phyloP scores from a whole-genome alignment of 2,329 filamentous ascomycete species.

The Curvularia eragrostidis region DNA sequence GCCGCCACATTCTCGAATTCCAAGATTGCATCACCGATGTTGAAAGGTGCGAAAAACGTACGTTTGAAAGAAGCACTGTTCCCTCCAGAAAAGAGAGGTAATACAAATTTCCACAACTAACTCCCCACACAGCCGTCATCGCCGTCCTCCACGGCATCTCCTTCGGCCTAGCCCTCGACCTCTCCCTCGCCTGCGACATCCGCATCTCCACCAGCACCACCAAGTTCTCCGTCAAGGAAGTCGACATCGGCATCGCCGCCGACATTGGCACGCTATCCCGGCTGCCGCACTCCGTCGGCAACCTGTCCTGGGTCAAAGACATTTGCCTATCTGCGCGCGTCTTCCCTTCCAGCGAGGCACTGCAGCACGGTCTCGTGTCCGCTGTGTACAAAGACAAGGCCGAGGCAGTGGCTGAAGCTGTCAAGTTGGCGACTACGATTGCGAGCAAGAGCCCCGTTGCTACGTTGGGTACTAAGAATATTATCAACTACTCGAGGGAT shows the following conservation, averaged over 20 bases:
- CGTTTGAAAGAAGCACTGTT: neutral
- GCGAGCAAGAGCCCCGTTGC: slow-evolving; percentile 86
- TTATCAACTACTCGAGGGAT: slow-evolving; percentile 82
- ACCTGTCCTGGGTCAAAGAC: slow-evolving; percentile 78
- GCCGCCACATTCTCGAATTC: slow-evolving; percentile 75
- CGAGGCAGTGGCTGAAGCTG: slow-evolving; percentile 66
- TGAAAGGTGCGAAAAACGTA: slow-evolving; percentile 83
- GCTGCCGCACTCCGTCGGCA: slow-evolving; percentile 75
- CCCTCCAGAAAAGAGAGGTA: too few relatives aligned
- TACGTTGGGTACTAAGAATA: slow-evolving; percentile 84
- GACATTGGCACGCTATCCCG: slow-evolving; percentile 78
- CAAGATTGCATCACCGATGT: slow-evolving; percentile 78
- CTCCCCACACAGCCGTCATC: slow-evolving; percentile 30
- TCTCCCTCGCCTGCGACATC: slow-evolving; percentile 73
- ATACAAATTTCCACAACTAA: neutral
- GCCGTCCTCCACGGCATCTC: slow-evolving; percentile 45
- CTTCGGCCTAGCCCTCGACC: slow-evolving; percentile 52
- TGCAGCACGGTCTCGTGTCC: slow-evolving; percentile 73
- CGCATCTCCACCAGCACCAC: slow-evolving; percentile 67
- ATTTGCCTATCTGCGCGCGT: slow-evolving; percentile 74
- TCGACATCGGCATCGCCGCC: slow-evolving; percentile 80
- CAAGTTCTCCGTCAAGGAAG: slow-evolving; percentile 76
- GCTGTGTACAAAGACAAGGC: slow-evolving; percentile 67
- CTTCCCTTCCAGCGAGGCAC: slow-evolving; percentile 73
- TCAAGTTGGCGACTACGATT: slow-evolving; percentile 70